phyloP scores from a whole-genome alignment of 2,329 filamentous ascomycete genomes.

The Fusarium redolens region DNA sequence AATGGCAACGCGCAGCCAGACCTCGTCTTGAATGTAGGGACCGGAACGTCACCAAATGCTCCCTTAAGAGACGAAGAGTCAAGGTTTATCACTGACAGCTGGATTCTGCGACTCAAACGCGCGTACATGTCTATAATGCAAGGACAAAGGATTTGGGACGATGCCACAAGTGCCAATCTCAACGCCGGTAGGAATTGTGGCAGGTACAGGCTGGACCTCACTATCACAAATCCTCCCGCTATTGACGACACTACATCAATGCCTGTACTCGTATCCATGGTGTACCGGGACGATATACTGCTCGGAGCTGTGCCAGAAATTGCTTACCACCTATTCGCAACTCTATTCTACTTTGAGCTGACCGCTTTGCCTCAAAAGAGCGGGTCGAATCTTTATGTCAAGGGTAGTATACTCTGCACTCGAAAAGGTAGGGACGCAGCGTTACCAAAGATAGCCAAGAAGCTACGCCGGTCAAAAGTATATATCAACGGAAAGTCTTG shows the following conservation, averaged over 20 bases:
- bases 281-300: neutral
- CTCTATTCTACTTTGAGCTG: constrained; percentile 13
- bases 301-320: neutral
- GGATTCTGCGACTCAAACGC: neutral
- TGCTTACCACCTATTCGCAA: neutral
- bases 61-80: neutral
- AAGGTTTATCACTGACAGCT: neutral
- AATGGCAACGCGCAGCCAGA: neutral
- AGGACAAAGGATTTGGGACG: constrained; percentile 2
- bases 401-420: neutral
- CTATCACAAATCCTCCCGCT: neutral
- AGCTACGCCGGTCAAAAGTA: neutral
- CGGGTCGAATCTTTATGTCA: neutral
- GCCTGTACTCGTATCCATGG: neutral
- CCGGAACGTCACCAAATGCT: neutral
- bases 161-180: neutral
- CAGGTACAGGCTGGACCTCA: constrained; percentile 6
- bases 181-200: neutral
- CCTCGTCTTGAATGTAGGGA: constrained; percentile 10
- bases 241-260: constrained; percentile 9
- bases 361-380: neutral
- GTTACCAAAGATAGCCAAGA: neutral
- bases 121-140: constrained; percentile 2
- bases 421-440: constrained; percentile 3
- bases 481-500: constrained; percentile 1